phyloP scores from a whole-genome alignment of 129 eudicot genomes.

The Flaveria ramosissima region DNA sequence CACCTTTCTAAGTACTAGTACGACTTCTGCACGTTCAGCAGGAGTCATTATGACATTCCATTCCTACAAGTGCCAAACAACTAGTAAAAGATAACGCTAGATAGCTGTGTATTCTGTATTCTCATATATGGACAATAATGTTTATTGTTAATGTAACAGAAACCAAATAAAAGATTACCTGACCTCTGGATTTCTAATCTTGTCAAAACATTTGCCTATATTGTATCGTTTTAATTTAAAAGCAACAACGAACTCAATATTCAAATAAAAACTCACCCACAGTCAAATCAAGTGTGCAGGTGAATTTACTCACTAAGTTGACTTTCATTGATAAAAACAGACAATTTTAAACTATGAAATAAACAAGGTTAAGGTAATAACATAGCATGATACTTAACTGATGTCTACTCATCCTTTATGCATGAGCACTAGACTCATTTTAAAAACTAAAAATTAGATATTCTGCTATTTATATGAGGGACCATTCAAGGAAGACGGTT shows the following conservation, averaged over 20 bases:
- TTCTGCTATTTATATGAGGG: background rate
- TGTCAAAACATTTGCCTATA: constrained; percentile 71
- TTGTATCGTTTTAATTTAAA: constrained; percentile 26
- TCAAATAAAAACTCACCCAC: background rate
- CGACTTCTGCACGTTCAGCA: constrained; percentile 65
- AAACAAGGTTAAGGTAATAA: constrained; percentile 5
- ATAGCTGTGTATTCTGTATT: background rate
- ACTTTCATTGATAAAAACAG: background rate
- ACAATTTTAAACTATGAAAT: background rate
- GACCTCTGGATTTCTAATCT: constrained; percentile 62
- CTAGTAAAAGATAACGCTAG: constrained; percentile 1
- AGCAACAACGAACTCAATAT: background rate
- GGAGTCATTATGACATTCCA: constrained; percentile 74
- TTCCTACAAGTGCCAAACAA: constrained; percentile 50
- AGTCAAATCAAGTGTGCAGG: constrained; percentile 12
- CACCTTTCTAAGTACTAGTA: constrained; percentile 61
- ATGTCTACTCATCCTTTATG: constrained; percentile 12
- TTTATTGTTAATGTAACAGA: background rate
- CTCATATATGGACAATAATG: background rate
- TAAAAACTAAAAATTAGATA: background rate
- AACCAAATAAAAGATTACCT: constrained; percentile 15
- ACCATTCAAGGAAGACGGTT: constrained; percentile 8
- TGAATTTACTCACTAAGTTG: background rate
- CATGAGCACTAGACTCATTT: constrained; percentile 5
- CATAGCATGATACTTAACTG: constrained; percentile 24